These are phyloP conservation scores for Aureobasidium leucospermi DNA, from an alignment of 2,329 filamentous ascomycete genomes.

Conservation along the genomic window DNA sequence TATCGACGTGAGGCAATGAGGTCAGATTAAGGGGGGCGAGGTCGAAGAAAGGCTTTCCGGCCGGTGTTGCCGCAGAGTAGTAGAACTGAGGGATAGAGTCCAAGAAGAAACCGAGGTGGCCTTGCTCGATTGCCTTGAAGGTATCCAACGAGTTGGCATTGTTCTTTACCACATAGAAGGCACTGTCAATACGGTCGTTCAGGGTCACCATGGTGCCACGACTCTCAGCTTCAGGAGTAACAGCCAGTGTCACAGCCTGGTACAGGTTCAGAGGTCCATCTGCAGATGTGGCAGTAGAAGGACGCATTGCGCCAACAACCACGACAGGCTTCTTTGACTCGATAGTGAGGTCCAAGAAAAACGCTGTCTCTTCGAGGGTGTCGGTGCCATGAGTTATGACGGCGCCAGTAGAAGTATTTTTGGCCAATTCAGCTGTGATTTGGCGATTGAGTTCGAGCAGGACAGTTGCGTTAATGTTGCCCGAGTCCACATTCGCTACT, in stretches of 20 bases:
- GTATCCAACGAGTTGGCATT: constrained; percentile 58
- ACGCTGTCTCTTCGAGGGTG: constrained; percentile 56
- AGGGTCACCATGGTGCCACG: constrained; percentile 54
- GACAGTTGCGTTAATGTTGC: constrained; percentile 40
- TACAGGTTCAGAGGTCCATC: constrained; percentile 58
- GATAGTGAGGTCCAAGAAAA: constrained; percentile 54
- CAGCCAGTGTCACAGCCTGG: constrained; percentile 52
- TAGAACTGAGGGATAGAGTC: constrained; percentile 55
- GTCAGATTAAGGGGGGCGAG: constrained; percentile 27
- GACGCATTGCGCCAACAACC: constrained; percentile 56
- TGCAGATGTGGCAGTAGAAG: constrained; percentile 54
- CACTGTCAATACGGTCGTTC: constrained; percentile 54
- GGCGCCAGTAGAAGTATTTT: constrained; percentile 37
- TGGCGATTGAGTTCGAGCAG: constrained; percentile 42
- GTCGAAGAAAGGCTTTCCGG: constrained; percentile 40
- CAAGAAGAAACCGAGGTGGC: constrained; percentile 52
- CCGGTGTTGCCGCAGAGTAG: constrained; percentile 45
- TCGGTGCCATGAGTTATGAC: constrained; percentile 61
- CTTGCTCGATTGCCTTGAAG: constrained; percentile 52
- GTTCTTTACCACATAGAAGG: constrained; percentile 55
- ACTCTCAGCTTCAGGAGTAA: constrained; percentile 36
- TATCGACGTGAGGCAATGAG: constrained; percentile 47
- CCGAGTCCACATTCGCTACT: constrained; percentile 30
- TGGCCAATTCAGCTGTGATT: constrained; percentile 44
- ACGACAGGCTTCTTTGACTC: constrained; percentile 53